phyloP scores from a whole-genome alignment of 176 grass and related monocot species.

The Lolium perenne region DNA sequence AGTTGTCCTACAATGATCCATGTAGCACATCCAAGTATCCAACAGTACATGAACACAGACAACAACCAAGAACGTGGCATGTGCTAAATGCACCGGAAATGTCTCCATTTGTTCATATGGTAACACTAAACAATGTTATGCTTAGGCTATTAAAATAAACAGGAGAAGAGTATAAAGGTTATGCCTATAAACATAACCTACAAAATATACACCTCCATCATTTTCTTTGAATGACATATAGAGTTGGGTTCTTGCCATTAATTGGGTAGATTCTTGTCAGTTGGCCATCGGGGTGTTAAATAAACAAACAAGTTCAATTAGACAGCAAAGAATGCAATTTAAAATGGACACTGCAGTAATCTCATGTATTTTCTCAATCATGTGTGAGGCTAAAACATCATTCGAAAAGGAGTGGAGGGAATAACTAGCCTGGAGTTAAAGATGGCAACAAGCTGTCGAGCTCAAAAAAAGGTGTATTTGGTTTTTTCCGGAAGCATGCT shows the following conservation, averaged over 20 bases:
- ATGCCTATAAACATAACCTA: background rate
- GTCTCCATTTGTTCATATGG: background rate
- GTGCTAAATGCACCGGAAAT: conserved; percentile 2
- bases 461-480: background rate
- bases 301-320: background rate
- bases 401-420: background rate
- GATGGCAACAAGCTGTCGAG: background rate
- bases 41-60: background rate
- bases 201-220: background rate
- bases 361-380: background rate
- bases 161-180: background rate
- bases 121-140: conserved; percentile 1
- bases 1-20: conserved; percentile 5
- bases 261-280: background rate
- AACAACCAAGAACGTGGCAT: background rate
- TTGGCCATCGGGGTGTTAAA: background rate
- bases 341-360: background rate
- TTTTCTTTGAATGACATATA: background rate
- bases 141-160: background rate
- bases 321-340: conserved; percentile 11
- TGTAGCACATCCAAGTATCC: background rate
- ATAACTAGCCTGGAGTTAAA: background rate
- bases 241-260: background rate
- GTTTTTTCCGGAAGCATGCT: background rate
- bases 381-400: conserved; percentile 2